Base-by-base conservation (phyloP, 1,284 basidiomycete genomes). In the Papiliotrema fonsecae region DNA sequence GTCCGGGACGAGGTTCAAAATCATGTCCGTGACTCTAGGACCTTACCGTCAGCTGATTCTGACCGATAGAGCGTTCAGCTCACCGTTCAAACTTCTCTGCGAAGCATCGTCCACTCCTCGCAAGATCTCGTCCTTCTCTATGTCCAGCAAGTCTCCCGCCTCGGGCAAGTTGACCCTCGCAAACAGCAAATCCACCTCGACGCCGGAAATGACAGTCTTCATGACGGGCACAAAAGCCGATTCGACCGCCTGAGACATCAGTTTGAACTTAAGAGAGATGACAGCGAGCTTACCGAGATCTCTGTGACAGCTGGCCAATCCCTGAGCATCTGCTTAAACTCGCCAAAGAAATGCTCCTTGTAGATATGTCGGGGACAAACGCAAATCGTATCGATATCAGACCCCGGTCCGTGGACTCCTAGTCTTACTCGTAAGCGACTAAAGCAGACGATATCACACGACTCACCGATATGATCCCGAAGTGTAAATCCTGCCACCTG, bases 331-430 rank as follows among this genome's bases (percentile, higher is more conserved):
- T 81, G 78, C 69, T 92, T 89, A 64, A 99, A 96, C 31, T 86
- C 80, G 0, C 86, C 83, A 65, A 97, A 97, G 76, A 98, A 98
- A 76, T 98, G 91, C 64, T 97, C 92, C 56, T 90, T 81, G 55
- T 86, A 87, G 48, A 98, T 87, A 73, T 97, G 91, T 72, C 92
- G 90, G 5, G 94, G 94, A 26, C 96, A 96, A 25, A 98, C 94
- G 70, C 92, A 92, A 30, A 99, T 79, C n/a, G 93, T 97, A 77
- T 99, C 94, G 70, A 99, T 97, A 82, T 98, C 94, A 39, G 87
- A 82, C 9, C 91, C 89, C 30, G 96, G 94, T 13, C 90, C 90
- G 73, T 98, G 96, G 14, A 98, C 94, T 50, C 94, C 94, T 37
- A 99, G 78, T 58, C 78, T 75, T 47, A 16, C n/a, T n/a, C n/a